Evolutionary conservation across 1,139 yeast species (phyloP), one percentile per base, ranked within the genome.

Genomic region (Candida sojae): DNA sequence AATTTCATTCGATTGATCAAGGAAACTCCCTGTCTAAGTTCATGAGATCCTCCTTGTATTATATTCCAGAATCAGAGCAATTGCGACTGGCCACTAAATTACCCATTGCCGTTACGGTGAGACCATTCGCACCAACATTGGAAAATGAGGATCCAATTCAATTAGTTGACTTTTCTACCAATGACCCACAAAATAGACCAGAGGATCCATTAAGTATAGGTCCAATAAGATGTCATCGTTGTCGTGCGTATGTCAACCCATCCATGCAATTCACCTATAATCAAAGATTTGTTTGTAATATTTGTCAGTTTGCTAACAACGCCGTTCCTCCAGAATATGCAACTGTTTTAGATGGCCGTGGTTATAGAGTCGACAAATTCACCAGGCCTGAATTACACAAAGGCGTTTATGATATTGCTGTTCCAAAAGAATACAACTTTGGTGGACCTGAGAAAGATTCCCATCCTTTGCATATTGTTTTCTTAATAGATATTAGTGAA

Each of bases 211-310:
- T 66, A 39, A 77, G 72, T 42, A 61, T 64, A 23, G 89, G 91
- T 0, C 97, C 97, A 0, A 84, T 96, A 34, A 80, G 99, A 58
- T 93, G 99, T 68, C 80, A 83, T 55, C 84, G 99, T 50, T 93
- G 99, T 68, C 80, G 97, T 50, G 80, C 96, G 1, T 93, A 91
- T 65, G 77, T 91, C 56, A 93, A 93, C 63, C 96, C 98, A 2
- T 81, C 84, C 13, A 87, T 88, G 84, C 85, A 83, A 57, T 84
- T 86, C 56, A 77, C 83, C 8, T 79, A 77, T 45, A 85, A 84
- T 39, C 82, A 84, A 40, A 75, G 72, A 52, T 88, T 89, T 66
- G 76, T 82, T 26, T 93, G 99, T 72, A 93, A 93, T 66, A 82
- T 93, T 60, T 93, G 99, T 69, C 86, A 84, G 53, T 88, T 88